Conservation (phyloP, 345 rosid species). For the Ceriops tagal region DNA sequence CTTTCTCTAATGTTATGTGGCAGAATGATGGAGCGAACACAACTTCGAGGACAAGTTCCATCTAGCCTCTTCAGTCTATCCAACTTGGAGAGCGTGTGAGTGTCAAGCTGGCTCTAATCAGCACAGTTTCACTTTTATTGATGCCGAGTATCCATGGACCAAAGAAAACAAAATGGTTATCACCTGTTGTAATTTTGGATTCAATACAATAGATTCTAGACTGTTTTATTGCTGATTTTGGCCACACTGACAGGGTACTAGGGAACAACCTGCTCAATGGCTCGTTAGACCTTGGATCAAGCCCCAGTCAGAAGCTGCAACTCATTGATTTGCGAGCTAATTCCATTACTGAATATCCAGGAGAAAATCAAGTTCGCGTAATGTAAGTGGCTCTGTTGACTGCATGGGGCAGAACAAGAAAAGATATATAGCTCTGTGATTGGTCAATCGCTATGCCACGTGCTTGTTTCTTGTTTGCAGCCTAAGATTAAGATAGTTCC, state of each 20-base stretch:
- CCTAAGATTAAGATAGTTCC: background rate
- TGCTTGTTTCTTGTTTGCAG: too few relatives aligned
- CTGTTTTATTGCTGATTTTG: slow-evolving; percentile 4
- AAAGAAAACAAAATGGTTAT: background rate
- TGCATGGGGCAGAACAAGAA: background rate
- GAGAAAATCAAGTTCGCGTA: slow-evolving; percentile 20
- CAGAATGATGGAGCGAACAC: slow-evolving; percentile 63
- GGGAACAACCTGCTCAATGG: slow-evolving; percentile 48
- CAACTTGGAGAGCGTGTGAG: slow-evolving; percentile 70
- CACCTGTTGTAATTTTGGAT: background rate
- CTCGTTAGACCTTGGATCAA: slow-evolving; percentile 49
- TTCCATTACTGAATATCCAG: slow-evolving; percentile 29
- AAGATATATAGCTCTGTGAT: background rate
- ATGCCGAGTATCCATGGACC: background rate
- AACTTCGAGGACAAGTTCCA: slow-evolving; percentile 57
- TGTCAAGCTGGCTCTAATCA: slow-evolving; percentile 1
- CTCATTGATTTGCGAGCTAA: slow-evolving; percentile 56
- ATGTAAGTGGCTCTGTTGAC: slow-evolving; percentile 38
- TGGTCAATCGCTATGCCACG: too few relatives aligned
- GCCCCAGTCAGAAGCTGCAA: slow-evolving; percentile 42
- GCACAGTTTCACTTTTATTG: background rate
- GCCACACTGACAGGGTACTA: slow-evolving; percentile 37
- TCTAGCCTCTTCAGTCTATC: slow-evolving; percentile 44
- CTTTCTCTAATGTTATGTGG: background rate
- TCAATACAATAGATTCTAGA: background rate